phyloP scores from a whole-genome alignment of 768 basidiomycete species.

The Trametes punicea region DNA sequence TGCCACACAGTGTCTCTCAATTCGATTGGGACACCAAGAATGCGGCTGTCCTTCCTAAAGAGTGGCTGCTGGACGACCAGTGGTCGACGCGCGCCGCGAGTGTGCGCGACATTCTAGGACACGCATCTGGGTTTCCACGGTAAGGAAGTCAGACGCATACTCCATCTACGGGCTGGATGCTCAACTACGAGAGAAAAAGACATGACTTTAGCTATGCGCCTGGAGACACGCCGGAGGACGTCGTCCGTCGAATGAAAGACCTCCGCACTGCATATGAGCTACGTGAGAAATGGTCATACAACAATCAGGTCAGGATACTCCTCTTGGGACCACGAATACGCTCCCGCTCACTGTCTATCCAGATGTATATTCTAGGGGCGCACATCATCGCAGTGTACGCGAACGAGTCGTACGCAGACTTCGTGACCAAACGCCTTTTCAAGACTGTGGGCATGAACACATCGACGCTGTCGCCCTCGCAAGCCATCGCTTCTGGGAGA shows the following conservation, averaged over 20 bases:
- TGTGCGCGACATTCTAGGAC: constrained; percentile 38
- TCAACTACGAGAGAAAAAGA: constrained; percentile 13
- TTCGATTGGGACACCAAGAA: constrained; percentile 33
- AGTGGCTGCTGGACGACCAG: constrained; percentile 40
- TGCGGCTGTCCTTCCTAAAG: constrained; percentile 36
- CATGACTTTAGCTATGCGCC: constrained; percentile 35
- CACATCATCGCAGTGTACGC: constrained; percentile 36
- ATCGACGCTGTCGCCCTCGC: constrained; percentile 37
- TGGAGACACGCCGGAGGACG: constrained; percentile 27
- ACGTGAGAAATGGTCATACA: constrained; percentile 38
- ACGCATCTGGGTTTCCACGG: constrained; percentile 40
- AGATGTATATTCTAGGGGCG: constrained; percentile 41
- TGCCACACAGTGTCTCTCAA: constrained; percentile 18
- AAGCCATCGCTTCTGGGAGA: constrained; percentile 33
- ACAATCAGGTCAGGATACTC: constrained; percentile 37
- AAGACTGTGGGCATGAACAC: constrained; percentile 39
- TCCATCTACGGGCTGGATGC: neutral
- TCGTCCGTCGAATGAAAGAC: constrained; percentile 28
- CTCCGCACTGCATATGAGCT: constrained; percentile 35
- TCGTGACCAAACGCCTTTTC: constrained; percentile 42
- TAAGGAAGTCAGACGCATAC: constrained; percentile 4
- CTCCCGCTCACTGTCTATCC: too few relatives aligned
- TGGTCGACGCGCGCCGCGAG: constrained; percentile 36
- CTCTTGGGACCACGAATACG: too few relatives aligned
- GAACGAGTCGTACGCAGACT: constrained; percentile 35